These are phyloP conservation scores for Solanum pinnatisectum DNA, from an alignment of 257 asterid genomes.

Conservation along the genomic window DNA sequence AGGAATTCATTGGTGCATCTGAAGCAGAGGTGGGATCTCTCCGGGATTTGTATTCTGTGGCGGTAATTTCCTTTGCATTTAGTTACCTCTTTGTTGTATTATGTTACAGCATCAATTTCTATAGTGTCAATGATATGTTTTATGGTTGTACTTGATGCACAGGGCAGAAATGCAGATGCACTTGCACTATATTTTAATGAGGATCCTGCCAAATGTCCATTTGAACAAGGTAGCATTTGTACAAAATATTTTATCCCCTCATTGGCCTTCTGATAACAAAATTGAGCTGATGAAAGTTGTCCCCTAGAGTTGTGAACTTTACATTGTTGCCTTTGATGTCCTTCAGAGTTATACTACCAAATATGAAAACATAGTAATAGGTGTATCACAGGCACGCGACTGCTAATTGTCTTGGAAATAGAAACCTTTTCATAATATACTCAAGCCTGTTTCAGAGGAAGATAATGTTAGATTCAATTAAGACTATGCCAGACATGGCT, in stretches of 20 bases:
- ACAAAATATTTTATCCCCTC: neutral
- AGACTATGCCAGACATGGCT: neutral
- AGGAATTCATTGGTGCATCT: slow-evolving; percentile 61
- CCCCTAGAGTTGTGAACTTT: neutral
- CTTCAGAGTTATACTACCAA: neutral
- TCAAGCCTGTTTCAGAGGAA: neutral
- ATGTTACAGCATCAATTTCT: neutral
- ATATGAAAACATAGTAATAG: neutral
- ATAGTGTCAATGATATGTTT: slow-evolving; percentile 1
- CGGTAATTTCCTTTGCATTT: slow-evolving; percentile 38
- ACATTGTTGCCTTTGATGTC: neutral
- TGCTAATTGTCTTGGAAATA: neutral
- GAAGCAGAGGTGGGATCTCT: slow-evolving; percentile 79
- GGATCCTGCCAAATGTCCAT: slow-evolving; percentile 77
- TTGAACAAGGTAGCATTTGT: slow-evolving; percentile 69
- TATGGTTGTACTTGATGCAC: slow-evolving; percentile 14
- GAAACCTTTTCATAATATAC: neutral
- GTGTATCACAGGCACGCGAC: neutral
- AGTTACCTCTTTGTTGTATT: neutral
- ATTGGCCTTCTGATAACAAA: neutral
- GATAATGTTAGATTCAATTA: neutral
- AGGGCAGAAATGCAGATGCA: slow-evolving; percentile 93
- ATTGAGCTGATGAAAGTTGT: neutral
- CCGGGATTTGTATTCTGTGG: slow-evolving; percentile 60
- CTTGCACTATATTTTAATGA: slow-evolving; percentile 80